Conservation (phyloP, 768 basidiomycete species). For the Trametes cinnabarina region DNA sequence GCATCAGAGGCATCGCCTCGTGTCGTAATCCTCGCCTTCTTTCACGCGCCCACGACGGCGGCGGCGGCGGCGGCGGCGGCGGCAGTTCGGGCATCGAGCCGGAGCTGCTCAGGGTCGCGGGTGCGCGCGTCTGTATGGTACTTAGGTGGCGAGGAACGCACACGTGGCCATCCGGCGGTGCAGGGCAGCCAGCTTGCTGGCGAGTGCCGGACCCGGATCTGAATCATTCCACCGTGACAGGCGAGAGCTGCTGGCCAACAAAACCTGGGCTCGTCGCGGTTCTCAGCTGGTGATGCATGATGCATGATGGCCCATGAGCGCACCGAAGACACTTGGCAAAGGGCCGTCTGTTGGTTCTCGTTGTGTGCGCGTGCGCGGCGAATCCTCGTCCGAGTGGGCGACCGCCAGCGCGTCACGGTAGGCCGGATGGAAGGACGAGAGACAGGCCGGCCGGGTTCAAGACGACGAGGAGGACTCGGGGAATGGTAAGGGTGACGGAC, state of each 20-base stretch:
- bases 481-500: no score
- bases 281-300: no score
- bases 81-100: neutral
- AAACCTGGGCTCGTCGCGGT: no score
- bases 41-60: neutral
- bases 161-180: conserved; percentile 4
- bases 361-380: no score
- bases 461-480: no score
- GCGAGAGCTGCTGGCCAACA: no score
- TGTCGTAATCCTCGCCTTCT: neutral
- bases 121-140: neutral
- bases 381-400: no score
- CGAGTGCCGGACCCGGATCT: neutral
- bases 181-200: neutral
- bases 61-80: neutral
- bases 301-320: neutral
- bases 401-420: no score
- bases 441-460: no score
- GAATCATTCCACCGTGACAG: no score
- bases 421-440: no score
- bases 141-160: neutral
- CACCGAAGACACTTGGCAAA: conserved; percentile 10
- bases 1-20: neutral
- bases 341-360: no score
- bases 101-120: neutral